Evolutionary conservation across 129 eudicot species (phyloP).

Genomic region (Deinandra increscens): DNA sequence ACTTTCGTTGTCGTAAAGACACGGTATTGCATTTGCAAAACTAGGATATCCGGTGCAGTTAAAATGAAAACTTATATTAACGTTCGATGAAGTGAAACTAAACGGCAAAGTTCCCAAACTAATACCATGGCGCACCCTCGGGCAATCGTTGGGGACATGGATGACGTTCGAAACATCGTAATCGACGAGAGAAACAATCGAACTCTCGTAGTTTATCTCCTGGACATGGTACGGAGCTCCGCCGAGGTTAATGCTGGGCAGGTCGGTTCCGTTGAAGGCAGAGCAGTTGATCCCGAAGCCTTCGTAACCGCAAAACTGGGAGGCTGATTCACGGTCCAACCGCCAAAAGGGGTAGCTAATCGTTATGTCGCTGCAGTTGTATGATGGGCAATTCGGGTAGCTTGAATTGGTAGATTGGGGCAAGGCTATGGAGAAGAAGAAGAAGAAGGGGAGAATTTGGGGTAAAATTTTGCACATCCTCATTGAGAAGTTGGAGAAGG

Average conservation of each 20-base stretch:
- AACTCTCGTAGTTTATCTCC: neutral
- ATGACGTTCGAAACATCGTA: neutral
- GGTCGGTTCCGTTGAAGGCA: neutral
- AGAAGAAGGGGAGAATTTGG: neutral
- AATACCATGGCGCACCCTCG: neutral
- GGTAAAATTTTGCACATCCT: neutral
- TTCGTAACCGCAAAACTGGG: slow-evolving; percentile 11
- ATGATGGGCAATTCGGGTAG: slow-evolving; percentile 1
- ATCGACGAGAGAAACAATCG: neutral
- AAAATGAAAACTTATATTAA: slow-evolving; percentile 1
- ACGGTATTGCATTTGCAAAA: neutral
- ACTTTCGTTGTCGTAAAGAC: neutral
- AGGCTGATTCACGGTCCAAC: neutral
- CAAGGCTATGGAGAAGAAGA: neutral
- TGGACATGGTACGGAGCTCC: neutral
- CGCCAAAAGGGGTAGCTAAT: slow-evolving; percentile 4
- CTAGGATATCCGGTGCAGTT: slow-evolving; percentile 1
- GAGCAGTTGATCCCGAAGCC: slow-evolving; percentile 12
- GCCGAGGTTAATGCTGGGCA: neutral
- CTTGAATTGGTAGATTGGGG: neutral
- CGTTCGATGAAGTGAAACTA: neutral
- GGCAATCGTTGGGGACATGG: slow-evolving; percentile 5
- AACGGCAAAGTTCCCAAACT: neutral
- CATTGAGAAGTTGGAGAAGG: neutral
- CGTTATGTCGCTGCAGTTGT: neutral